A percentile compares a stretch with the other conserved stretches of the same genome.
Conservation (phyloP, 2,329 filamentous ascomycete species). For the Exserohilum rostratum region DNA sequence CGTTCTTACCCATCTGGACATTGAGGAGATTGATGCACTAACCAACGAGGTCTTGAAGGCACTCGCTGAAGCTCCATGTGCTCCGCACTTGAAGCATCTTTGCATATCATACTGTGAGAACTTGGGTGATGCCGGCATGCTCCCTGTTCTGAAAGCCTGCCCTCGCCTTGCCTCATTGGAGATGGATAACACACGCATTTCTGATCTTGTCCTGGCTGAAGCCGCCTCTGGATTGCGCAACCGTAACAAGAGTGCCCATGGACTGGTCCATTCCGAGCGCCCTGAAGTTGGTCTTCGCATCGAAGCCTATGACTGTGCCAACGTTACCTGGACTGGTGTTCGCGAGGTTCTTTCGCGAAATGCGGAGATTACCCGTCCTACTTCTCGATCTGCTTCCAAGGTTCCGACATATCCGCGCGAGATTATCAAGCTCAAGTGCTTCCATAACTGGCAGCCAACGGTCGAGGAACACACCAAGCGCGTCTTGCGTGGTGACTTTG, state of each 20-base stretch:
- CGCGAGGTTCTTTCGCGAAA: constrained; percentile 87
- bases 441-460: constrained; percentile 93
- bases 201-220: constrained; percentile 83
- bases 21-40: constrained; percentile 81
- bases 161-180: constrained; percentile 72
- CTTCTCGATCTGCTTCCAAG: constrained; percentile 32
- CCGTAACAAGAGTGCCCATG: constrained; percentile 60
- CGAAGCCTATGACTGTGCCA: constrained; percentile 88
- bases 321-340: constrained; percentile 91
- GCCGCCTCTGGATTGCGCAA: constrained; percentile 78
- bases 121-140: constrained; percentile 81
- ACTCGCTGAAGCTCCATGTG: constrained; percentile 78
- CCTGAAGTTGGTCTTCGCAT: constrained; percentile 69
- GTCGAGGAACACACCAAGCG: constrained; percentile 92
- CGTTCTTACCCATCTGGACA: constrained; percentile 80
- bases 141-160: constrained; percentile 80
- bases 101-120: constrained; percentile 90
- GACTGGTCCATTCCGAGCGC: constrained; percentile 36
- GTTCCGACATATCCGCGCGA: constrained; percentile 70
- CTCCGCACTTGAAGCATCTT: constrained; percentile 73
- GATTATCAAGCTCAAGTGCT: constrained; percentile 87
- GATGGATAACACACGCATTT: constrained; percentile 92
- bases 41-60: constrained; percentile 77
- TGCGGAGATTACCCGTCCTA: constrained; percentile 68
- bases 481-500: constrained; percentile 76